Percentiles rank a stretch among this genome's conserved stretches.
Conservation (phyloP, 2,329 filamentous ascomycete species). For the Zalaria obscura region DNA sequence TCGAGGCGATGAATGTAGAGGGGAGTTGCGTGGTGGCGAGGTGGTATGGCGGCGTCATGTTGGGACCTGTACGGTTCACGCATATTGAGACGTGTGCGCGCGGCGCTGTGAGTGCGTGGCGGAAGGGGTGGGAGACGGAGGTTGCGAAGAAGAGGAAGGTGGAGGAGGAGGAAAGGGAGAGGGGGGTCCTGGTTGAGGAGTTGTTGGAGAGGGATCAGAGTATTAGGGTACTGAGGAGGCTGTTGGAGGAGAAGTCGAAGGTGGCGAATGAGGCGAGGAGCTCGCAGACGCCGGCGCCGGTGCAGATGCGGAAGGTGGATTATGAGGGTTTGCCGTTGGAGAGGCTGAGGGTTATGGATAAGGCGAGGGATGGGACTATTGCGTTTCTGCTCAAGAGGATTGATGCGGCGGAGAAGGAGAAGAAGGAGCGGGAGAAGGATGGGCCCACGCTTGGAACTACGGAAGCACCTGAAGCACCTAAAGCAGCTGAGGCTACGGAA, state of each 20-base stretch:
- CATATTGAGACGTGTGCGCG: conserved; percentile 37
- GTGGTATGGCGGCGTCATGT: conserved; percentile 40
- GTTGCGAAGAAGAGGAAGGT: conserved; percentile 20
- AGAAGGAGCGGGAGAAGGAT: neutral
- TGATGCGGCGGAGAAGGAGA: conserved; percentile 32
- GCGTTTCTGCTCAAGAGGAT: conserved; percentile 38
- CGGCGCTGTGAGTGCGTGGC: conserved; percentile 31
- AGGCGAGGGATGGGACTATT: conserved; percentile 38
- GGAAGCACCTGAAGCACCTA: too few relatives aligned
- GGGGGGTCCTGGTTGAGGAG: conserved; percentile 20
- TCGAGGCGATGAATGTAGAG: conserved; percentile 27
- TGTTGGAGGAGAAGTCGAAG: conserved; percentile 32
- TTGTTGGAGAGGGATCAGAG: conserved; percentile 33
- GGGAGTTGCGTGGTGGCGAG: conserved; percentile 38
- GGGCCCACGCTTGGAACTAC: too few relatives aligned
- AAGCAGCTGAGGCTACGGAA: too few relatives aligned
- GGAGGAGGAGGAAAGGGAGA: conserved; percentile 19
- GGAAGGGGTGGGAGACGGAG: conserved; percentile 19
- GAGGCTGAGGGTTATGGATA: conserved; percentile 27
- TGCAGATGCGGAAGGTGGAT: conserved; percentile 17
- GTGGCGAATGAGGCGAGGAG: conserved; percentile 15
- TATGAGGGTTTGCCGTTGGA: conserved; percentile 29
- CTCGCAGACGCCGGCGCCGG: conserved; percentile 6
- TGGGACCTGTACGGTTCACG: conserved; percentile 38
- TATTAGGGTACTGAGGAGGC: conserved; percentile 29